Conservation (phyloP, 371 early-diverging fungal genomes). For the Catenaria anguillulae region DNA sequence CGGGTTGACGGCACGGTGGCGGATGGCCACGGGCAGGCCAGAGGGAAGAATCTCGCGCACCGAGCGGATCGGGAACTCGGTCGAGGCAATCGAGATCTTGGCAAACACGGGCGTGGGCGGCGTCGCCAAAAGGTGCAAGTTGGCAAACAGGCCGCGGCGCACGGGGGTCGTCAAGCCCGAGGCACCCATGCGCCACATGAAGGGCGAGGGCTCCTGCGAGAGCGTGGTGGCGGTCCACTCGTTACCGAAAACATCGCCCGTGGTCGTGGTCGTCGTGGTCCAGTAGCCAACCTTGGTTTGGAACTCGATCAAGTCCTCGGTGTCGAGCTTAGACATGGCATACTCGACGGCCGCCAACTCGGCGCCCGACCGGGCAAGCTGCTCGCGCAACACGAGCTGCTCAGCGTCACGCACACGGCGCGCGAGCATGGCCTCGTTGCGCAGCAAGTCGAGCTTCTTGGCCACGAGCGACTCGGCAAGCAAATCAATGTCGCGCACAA, state of each 20-base stretch:
- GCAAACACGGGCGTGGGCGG: not conserved
- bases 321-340: not conserved
- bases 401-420: not conserved
- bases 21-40: not conserved
- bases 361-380: not conserved
- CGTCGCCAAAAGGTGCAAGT: not conserved
- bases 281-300: too few relatives aligned
- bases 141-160: too few relatives aligned
- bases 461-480: not conserved
- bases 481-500: not conserved
- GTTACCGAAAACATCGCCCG: not conserved
- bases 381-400: not conserved
- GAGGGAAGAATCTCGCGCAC: not conserved
- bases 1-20: not conserved
- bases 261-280: not conserved
- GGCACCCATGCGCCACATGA: not conserved
- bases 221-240: not conserved
- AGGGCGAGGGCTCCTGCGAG: not conserved
- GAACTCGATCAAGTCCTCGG: not conserved
- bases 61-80: not conserved
- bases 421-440: not conserved
- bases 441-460: not conserved
- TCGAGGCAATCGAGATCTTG: not conserved
- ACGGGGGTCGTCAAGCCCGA: too few relatives aligned
- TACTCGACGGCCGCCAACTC: not conserved